Evolutionary conservation across 2,329 filamentous ascomycete genomes (phyloP), one percentile per base, ranked within the genome.

Genomic region (Aspergillus ruber): DNA sequence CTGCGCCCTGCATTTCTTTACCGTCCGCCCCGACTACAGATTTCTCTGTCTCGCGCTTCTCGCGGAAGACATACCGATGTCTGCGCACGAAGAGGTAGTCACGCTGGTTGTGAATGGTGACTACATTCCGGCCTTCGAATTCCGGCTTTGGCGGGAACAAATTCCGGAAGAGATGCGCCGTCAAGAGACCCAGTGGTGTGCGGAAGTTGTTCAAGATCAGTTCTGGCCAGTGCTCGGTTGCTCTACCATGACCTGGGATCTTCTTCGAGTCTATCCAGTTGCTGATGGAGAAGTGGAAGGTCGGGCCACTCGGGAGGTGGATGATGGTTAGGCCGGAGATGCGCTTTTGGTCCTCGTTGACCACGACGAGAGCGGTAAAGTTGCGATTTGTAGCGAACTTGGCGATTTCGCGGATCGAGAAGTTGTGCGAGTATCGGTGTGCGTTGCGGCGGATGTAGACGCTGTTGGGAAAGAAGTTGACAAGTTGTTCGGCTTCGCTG

Each of bases 71-170:
- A 63, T 98, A 98, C 42, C 93, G 79, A 68, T 97, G 90, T 33
- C 90, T 78, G 4, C 93, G 79, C 44, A 97, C 79, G 67, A 98
- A 98, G 58, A 97, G 93, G 68, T 91, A 97, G 69, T 97, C 91
- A 54, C 91, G 85, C 74, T 95, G 90, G 59, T 96, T 96, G 69
- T 96, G 90, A 45, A 96, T 72, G 1, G 91, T 96, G 7, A 96
- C 83, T 1, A 96, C 90, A 62, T 96, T 90, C 20, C 91, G 77
- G 4, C 91, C 91, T 56, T 86, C 78, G 5, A 97, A 75, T 59
- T 97, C 88, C 0, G 93, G 91, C 39, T 82, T 80, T 0, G 84
- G 80, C 0, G 91, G 93, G 69, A 89, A 93, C 23, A 94, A 69
- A 0, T 79, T 82, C 53, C 85, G 80, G 73, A 98, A 93, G 1